A percentile compares a stretch with the other conserved stretches of the same genome.
Conservation (phyloP, 179 eudicot genomes). For the Heliamphora pulchella region DNA sequence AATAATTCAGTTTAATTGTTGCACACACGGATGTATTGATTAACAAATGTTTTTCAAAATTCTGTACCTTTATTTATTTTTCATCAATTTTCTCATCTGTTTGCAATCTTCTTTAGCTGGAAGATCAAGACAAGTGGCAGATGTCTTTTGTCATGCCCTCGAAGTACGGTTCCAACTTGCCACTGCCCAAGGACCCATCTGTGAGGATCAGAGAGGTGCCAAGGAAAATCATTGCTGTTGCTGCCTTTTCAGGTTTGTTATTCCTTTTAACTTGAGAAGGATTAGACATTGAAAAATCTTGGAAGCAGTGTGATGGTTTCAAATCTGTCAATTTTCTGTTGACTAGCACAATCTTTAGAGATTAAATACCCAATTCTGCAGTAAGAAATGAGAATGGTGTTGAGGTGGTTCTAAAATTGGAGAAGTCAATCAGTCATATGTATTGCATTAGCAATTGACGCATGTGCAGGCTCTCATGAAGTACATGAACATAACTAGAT, state of each 20-base stretch:
- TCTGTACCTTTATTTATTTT: background rate
- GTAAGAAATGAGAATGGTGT: background rate
- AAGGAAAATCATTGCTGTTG: constrained; percentile 59
- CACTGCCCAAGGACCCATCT: constrained; percentile 76
- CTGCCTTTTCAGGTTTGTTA: constrained; percentile 74
- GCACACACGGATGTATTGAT: background rate
- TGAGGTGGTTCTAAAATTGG: background rate
- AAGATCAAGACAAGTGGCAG: constrained; percentile 59
- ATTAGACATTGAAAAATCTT: background rate
- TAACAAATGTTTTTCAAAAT: background rate
- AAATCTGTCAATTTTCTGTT: constrained; percentile 2
- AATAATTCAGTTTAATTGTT: background rate
- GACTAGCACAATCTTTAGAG: background rate
- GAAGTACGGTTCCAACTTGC: constrained; percentile 78
- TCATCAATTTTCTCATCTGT: background rate
- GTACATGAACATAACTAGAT: background rate
- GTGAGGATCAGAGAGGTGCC: constrained; percentile 87
- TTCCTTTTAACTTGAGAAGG: background rate
- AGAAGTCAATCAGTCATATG: background rate
- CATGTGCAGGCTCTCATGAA: background rate
- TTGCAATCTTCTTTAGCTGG: constrained; percentile 29
- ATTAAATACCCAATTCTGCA: background rate
- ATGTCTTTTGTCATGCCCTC: constrained; percentile 98
- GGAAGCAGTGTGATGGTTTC: background rate
- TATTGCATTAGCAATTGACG: background rate